Percentiles rank a stretch among this genome's conserved stretches.
These are phyloP conservation scores for Schrenkiella parvula DNA, from an alignment of 345 rosid genomes.

Conservation along the genomic window DNA sequence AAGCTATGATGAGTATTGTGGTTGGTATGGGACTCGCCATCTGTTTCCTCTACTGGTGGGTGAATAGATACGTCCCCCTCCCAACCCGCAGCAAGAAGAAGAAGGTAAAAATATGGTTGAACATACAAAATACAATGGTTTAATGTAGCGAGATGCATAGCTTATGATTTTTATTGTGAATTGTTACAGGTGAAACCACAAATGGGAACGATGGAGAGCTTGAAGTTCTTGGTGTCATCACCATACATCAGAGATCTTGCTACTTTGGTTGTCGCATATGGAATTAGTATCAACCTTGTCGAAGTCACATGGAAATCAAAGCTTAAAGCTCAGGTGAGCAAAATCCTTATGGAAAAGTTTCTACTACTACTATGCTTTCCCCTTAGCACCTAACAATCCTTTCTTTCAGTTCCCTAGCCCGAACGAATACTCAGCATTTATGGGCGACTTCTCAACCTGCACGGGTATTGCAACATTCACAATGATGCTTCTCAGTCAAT, in stretches of 20 bases:
- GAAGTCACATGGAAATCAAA: slow-evolving; percentile 99
- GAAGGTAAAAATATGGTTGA: slow-evolving; percentile 51
- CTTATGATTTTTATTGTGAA: neutral
- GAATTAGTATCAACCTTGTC: slow-evolving; percentile 96
- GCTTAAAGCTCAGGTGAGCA: slow-evolving; percentile 95
- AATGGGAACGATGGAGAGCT: slow-evolving; percentile 97
- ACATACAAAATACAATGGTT: neutral
- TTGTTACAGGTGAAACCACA: slow-evolving; percentile 70
- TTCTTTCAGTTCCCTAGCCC: slow-evolving; percentile 86
- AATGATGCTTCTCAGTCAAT: slow-evolving; percentile 95
- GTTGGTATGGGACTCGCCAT: slow-evolving; percentile 81
- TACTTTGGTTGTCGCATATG: slow-evolving; percentile 94
- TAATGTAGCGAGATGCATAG: neutral
- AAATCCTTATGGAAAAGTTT: neutral
- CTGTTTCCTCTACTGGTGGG: slow-evolving; percentile 96
- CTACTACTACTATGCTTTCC: neutral
- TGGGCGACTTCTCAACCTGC: slow-evolving; percentile 97
- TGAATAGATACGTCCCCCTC: slow-evolving; percentile 60
- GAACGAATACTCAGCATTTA: slow-evolving; percentile 90
- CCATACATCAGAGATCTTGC: slow-evolving; percentile 92
- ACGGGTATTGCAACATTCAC: slow-evolving; percentile 88
- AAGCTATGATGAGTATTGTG: slow-evolving; percentile 96
- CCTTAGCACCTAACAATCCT: slow-evolving; percentile 5
- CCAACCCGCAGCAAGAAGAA: slow-evolving; percentile 96
- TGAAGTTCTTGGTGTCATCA: slow-evolving; percentile 90